Conservation (phyloP, 2,329 filamentous ascomycete genomes). For the Thermoascus crustaceus region DNA sequence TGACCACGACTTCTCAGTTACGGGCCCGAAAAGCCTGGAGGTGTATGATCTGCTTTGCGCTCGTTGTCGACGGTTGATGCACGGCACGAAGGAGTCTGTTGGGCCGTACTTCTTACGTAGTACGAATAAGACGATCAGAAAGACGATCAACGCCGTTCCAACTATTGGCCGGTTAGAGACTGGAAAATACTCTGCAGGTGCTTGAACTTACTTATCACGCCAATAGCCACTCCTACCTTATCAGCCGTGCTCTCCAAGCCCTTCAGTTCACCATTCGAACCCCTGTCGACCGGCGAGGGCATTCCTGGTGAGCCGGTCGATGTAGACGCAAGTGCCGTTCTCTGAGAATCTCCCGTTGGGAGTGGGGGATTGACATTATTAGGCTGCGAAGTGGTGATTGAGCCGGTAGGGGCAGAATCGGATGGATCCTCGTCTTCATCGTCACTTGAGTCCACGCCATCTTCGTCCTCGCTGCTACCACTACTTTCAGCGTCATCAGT, state of each 20-base stretch:
- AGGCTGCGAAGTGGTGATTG: too few species aligned
- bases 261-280: not conserved
- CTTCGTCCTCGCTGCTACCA: not conserved
- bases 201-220: not conserved
- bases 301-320: not conserved
- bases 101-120: conserved; percentile 3
- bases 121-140: not conserved
- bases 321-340: not conserved
- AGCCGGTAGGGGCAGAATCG: too few species aligned
- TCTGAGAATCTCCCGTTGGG: not conserved
- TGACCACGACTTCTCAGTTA: too few species aligned
- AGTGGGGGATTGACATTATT: not conserved
- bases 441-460: not conserved
- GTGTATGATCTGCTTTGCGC: not conserved
- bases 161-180: conserved; percentile 2
- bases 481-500: not conserved
- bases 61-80: not conserved
- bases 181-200: not conserved
- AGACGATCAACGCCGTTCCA: not conserved
- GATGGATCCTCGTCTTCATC: not conserved
- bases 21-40: too few species aligned
- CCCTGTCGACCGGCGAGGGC: not conserved
- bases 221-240: not conserved
- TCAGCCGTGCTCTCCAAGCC: not conserved
- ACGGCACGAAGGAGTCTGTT: not conserved